Evolutionary conservation across 2,329 filamentous ascomycete genomes (phyloP).

Genomic region (Paramyrothecium roridum): DNA sequence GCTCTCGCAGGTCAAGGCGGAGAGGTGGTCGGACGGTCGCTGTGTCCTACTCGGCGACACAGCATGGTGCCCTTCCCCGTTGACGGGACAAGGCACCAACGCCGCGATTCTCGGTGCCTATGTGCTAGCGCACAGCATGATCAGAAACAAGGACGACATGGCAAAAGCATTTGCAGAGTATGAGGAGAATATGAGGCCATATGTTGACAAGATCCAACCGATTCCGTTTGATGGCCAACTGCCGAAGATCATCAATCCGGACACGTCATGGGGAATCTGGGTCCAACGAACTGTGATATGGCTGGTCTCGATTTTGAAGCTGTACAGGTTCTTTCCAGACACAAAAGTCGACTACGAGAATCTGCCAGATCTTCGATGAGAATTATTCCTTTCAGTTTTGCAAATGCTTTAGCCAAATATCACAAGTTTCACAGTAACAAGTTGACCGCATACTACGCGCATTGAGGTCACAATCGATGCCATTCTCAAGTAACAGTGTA

Average conservation of each 20-base stretch:
- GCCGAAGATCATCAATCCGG: not conserved
- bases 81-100: slow-evolving; percentile 5
- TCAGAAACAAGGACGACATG: not conserved
- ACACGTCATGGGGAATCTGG: not conserved
- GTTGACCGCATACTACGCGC: too few species aligned
- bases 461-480: too few species aligned
- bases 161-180: not conserved
- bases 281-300: not conserved
- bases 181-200: not conserved
- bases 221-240: not conserved
- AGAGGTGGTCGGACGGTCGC: not conserved
- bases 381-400: too few species aligned
- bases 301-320: too few species aligned
- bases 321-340: too few species aligned
- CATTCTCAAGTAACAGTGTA: too few species aligned
- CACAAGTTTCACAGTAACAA: too few species aligned
- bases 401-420: too few species aligned
- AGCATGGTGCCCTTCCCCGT: not conserved
- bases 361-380: too few species aligned
- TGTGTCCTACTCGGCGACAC: slow-evolving; percentile 2
- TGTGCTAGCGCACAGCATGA: not conserved
- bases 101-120: slow-evolving; percentile 3
- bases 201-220: not conserved
- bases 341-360: too few species aligned
- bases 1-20: not conserved